Evolutionary conservation across 1,284 basidiomycete genomes (phyloP).

Genomic region (Ganoderma multipileum): DNA sequence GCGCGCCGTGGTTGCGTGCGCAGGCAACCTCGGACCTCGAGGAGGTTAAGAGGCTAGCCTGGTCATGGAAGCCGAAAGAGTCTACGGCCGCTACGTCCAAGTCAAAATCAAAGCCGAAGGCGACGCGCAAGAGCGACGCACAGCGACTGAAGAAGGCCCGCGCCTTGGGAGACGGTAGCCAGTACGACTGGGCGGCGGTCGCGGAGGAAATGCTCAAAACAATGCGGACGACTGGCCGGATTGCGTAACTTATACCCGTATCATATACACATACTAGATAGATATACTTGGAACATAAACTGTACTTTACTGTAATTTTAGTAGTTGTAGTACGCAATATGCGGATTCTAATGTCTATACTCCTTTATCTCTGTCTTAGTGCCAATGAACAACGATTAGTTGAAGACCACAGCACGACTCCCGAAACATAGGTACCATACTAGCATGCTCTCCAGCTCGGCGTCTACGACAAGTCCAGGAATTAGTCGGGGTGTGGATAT

Average conservation of each 20-base stretch:
- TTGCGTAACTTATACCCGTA: constrained; percentile 27
- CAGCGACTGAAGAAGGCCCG: constrained; percentile 32
- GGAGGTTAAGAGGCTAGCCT: constrained; percentile 72
- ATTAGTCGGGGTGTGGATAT: too few species aligned
- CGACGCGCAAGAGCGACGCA: constrained; percentile 14
- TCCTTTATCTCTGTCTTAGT: not conserved
- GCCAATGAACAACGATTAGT: not conserved
- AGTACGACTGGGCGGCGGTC: constrained; percentile 35
- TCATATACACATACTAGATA: constrained; percentile 16
- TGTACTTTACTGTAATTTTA: constrained; percentile 13
- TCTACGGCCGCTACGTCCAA: constrained; percentile 17
- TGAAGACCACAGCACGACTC: too few species aligned
- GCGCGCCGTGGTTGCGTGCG: constrained; percentile 71
- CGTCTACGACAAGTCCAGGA: too few species aligned
- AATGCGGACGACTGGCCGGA: constrained; percentile 13
- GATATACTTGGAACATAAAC: not conserved
- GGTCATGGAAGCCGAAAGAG: constrained; percentile 49
- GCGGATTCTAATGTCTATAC: not conserved
- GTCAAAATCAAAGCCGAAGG: not conserved
- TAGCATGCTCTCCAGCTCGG: too few species aligned
- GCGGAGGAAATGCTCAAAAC: constrained; percentile 35
- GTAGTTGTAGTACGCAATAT: not conserved
- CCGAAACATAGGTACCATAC: too few species aligned
- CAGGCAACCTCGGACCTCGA: constrained; percentile 74
- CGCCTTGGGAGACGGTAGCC: constrained; percentile 31